Conservation (phyloP, 352 stramenopile species). For the Globisporangium alternatum region DNA sequence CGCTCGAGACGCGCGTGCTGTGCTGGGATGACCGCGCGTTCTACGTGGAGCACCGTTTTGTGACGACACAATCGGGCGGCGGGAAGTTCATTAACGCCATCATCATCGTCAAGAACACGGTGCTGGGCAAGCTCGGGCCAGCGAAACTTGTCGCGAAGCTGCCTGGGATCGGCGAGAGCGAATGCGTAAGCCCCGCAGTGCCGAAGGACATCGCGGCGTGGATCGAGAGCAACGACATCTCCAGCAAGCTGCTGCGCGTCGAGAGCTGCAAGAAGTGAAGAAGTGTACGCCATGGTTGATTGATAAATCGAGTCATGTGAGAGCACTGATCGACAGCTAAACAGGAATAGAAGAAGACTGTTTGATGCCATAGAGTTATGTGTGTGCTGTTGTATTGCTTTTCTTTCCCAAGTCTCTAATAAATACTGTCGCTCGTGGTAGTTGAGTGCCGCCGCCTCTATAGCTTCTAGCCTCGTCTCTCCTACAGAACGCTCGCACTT, state of each 20-base stretch:
- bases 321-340: not conserved
- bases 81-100: constrained; percentile 80
- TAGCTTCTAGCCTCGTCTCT: not conserved
- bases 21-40: constrained; percentile 83
- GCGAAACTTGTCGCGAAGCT: constrained; percentile 65
- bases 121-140: constrained; percentile 61
- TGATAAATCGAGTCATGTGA: not conserved
- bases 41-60: constrained; percentile 86
- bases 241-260: constrained; percentile 62
- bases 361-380: not conserved
- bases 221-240: constrained; percentile 76
- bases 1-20: constrained; percentile 67
- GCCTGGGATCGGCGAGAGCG: constrained; percentile 24
- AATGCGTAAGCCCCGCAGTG: constrained; percentile 36
- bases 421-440: constrained; percentile 5
- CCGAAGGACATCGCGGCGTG: constrained; percentile 54
- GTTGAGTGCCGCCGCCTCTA: not conserved
- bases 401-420: constrained; percentile 2
- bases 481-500: not conserved
- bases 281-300: not conserved
- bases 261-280: constrained; percentile 19
- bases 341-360: not conserved
- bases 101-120: constrained; percentile 85
- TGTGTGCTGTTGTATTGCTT: not conserved
- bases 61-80: constrained; percentile 36